Evolutionary conservation across 371 early-diverging fungal species (phyloP), one percentile per base, ranked within the genome.

Genomic region (Caulochytrium protostelioides): DNA sequence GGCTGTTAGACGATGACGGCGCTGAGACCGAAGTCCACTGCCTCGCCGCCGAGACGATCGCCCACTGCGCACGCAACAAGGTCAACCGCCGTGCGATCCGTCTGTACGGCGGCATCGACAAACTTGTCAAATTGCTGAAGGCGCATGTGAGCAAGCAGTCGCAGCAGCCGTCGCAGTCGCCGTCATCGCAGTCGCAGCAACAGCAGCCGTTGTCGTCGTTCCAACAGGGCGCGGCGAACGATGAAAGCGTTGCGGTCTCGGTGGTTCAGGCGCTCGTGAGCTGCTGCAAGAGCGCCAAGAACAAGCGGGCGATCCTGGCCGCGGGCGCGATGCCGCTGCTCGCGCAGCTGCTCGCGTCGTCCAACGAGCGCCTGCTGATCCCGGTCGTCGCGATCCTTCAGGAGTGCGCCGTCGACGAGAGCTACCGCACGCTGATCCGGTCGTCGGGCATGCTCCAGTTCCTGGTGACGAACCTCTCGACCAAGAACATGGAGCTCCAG

Each of bases 351-450:
- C 49, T 68, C 13, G 56, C 62, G 28, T 54, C 59, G 3, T 44
- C 49, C 2, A 65, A 68, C 43, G 65, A 65, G 42, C 35, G 49
- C 15, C 38, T 68, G 4, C 42, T 68, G 41, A 65, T 68, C 21
- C 69, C 69, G 1, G 69, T 68, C 4, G 69, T 68, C 7, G 69
- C 55, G 3, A 68, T 63, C 32, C 38, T 65, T 12, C 59, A 65
- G 29, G 65, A 65, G 34, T 62, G 65, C 34, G 65, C 65, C 1
- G 59, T 60, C 17, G 59, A 57, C 22, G 57, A 62, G 30, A 31
- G 54, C 22, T 65, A 63, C 39, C 46, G 65, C 21, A 23, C 49
- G 7, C 61, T 65, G 6, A 68, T 68, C 30, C 44, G 64, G 6
- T 30, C 41, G 10, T 55, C 59, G 3, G 69, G 69, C 1, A 60